phyloP scores from a whole-genome alignment of 495 filamentous ascomycete species.

The Hypoxylon cercidicola region DNA sequence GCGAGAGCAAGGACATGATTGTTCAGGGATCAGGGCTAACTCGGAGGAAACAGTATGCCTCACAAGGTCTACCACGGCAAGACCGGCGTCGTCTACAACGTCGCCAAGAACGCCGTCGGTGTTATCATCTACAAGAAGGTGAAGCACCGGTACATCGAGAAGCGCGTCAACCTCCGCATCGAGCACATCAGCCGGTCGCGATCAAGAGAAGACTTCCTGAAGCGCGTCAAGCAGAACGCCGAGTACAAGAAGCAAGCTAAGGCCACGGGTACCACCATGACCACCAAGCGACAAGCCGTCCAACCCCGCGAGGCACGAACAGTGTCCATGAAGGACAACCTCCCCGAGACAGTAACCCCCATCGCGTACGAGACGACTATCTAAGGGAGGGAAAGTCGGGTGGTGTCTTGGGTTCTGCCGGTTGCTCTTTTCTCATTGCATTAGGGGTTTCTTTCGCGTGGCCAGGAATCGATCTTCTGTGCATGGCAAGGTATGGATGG shows the following conservation, averaged over 20 bases:
- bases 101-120: conserved; percentile 94
- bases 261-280: conserved; percentile 81
- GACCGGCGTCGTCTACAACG: conserved; percentile 98
- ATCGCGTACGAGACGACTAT: conserved; percentile 98
- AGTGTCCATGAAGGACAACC: conserved; percentile 77
- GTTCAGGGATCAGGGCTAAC: conserved; percentile 18
- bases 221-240: conserved; percentile 95
- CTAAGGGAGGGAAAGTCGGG: conserved; percentile 62
- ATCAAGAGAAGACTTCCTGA: conserved; percentile 94
- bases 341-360: conserved; percentile 89
- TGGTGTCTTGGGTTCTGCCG: conserved; percentile 44
- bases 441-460: conserved; percentile 46
- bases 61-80: conserved; percentile 99
- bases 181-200: conserved; percentile 96
- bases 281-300: conserved; percentile 89
- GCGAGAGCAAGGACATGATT: neutral
- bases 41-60: conserved; percentile 76
- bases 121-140: conserved; percentile 99
- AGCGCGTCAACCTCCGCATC: conserved; percentile 97
- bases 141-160: conserved; percentile 98
- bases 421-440: conserved; percentile 47
- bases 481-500: conserved; percentile 47
- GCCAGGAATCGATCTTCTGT: conserved; percentile 44
- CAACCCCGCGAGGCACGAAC: conserved; percentile 82
- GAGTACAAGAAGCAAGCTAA: conserved; percentile 91